phyloP scores from a whole-genome alignment of 73 alveolate genomes.

The Tetrahymena thermophila region DNA sequence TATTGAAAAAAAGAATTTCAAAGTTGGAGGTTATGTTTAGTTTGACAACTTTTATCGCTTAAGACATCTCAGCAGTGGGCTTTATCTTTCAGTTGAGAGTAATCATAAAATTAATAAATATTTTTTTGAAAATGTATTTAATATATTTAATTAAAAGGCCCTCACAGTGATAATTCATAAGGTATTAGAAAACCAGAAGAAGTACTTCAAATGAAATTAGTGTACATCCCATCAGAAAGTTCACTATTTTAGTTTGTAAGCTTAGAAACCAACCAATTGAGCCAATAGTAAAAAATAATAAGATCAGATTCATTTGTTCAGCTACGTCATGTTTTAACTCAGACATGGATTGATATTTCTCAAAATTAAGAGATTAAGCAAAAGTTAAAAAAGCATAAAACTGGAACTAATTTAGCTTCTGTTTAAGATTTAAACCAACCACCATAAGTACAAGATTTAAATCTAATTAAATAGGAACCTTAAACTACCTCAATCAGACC shows the following conservation, averaged over 20 bases:
- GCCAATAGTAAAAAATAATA: neutral
- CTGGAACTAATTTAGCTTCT: neutral
- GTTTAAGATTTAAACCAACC: neutral
- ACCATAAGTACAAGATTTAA: neutral
- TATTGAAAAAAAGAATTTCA: constrained; percentile 22
- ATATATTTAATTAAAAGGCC: neutral
- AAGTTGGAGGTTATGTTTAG: constrained; percentile 28
- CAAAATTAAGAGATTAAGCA: neutral
- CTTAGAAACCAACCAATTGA: neutral
- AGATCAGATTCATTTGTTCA: neutral
- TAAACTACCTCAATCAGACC: neutral
- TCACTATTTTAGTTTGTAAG: constrained; percentile 15
- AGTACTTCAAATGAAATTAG: neutral
- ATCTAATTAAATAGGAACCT: neutral
- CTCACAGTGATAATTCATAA: neutral
- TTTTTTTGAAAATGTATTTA: neutral
- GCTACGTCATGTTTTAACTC: neutral
- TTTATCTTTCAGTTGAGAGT: constrained; percentile 23
- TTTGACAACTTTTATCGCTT: constrained; percentile 35
- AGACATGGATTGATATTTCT: neutral
- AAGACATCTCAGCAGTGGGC: constrained; percentile 26
- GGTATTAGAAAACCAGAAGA: neutral
- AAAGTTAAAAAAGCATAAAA: neutral
- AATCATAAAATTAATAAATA: neutral
- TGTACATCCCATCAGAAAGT: constrained; percentile 7